Base-by-base conservation (phyloP, 2,329 filamentous ascomycete species). In the Ophiostoma quercus region DNA sequence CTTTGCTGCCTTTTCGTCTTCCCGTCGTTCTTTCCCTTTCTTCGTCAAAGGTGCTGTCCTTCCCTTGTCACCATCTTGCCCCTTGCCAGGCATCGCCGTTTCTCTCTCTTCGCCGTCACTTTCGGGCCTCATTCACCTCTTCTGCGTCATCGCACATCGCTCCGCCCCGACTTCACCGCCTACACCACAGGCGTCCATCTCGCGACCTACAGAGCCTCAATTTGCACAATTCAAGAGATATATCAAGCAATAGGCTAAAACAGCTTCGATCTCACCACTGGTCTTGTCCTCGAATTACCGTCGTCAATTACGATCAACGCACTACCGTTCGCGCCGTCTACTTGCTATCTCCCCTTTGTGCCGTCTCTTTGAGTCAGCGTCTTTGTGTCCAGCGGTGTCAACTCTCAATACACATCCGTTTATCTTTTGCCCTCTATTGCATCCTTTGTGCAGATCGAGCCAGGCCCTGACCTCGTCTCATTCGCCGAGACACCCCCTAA, bases 401-500 rank as follows among this genome's bases (percentile, higher is more conserved):
- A 41, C 11, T 9, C 9, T 14, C 39, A 9, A 41, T 41, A 22
- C 34, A 22, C n/a, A 3, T 25, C 51, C 51, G 51, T 57, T 57
- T 60, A 32, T 62, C 57, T 29, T 62, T 62, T 62, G 57, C 57
- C 57, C 57, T 62, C 12, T 32, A 32, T 12, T 19, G 12, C 39
- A 19, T 19, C 34, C 62, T 65, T 65, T 65, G 62, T 65, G 62
- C 34, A 65, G 62, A 63, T 65, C 19, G 19, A 65, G 34, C 34
- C 62, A 39, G 34, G 19, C 34, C 62, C 34, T n/a, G 60, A 34
- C 32, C 62, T 39, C 34, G n/a, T 25, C 54, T 54, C 39, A 41
- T 41, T 67, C 71, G 39, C 67, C 66, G 51, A 32, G 19, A 57
- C 51, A 25, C 51, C 51, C n/a, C 51, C n/a, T 54, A 39, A 19